Evolutionary conservation across 129 eudicot species (phyloP), one percentile per base, ranked within the genome.

Genomic region (Artemisia annua): DNA sequence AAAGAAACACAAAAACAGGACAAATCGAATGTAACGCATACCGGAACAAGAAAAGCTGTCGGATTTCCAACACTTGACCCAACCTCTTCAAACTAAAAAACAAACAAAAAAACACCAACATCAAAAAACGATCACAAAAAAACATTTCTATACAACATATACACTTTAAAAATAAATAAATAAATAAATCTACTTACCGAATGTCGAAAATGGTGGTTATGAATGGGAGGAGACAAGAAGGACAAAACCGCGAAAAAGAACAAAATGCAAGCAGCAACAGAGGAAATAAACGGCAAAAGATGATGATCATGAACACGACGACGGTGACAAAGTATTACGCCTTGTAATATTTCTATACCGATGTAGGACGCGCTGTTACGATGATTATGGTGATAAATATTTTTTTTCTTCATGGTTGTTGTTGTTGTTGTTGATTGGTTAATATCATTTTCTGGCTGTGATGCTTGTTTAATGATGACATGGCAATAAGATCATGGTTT

Each of bases 211-310:
- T 71, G 79, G 80, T 55, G 74, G 69, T 52, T 68, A 68, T 80
- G 32, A 82, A 79, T 84, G 14, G 92, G 90, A 39, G 92, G 90
- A 18, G 83, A 87, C 22, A 83, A 73, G 43, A 81, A 85, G 1
- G 89, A 78, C 59, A 89, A 32, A 39, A 85, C 69, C 11, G 79
- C 88, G 15, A 87, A 68, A 20, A 86, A 76, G 69, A 87, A 79
- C 1, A 87, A 35, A 12, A 81, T 60, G 58, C 73, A 75, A 66
- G 57, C 94, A 71, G 84, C 76, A 72, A 75, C 75, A 82, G 82
- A 85, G 85, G 88, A 73, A 57, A 83, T 19, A 66, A 87, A 71
- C 11, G 79, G 84, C 26, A 79, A 82, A 58, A 79, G 80, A 73
- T 65, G 91, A 71, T 58, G 77, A 75, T 9, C 65, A 13, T 67